Evolutionary conservation across 1,284 basidiomycete genomes (phyloP), one percentile per base, ranked within the genome.

Genomic region (Ganoderma sinense): DNA sequence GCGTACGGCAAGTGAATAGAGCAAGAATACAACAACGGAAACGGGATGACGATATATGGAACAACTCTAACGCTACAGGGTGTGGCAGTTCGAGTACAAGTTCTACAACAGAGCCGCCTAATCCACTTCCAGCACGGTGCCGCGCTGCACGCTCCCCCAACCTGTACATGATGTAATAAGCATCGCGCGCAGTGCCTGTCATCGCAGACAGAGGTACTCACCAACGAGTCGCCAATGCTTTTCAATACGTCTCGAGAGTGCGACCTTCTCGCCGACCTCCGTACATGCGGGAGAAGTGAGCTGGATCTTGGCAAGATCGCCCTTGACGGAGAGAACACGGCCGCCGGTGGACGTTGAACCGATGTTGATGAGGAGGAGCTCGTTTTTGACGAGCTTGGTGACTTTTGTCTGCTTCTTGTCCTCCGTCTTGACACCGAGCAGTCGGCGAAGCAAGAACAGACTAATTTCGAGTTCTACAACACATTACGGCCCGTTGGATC

Each of bases 391-490:
- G 62, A 99, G 88, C 82, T 98, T 99, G 66, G 94, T 87, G 36
- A 97, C 96, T 82, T 96, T 99, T 62, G 97, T 98, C 82, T 97
- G 95, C 82, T 99, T 99, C 86, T 97, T 97, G 84, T 98, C 97
- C 82, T 98, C 97, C 36, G 95, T 96, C 83, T 97, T 97, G 75
- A 99, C 98, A 82, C 97, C 97, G n/a, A 99, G 89, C 71, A 99
- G 84, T 74, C 98, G 91, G 73, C 98, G 94, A 60, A 98, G 91
- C 60, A 98, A 86, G 91, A 97, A 98, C 74, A 97, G 84, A 78
- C 91, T 94, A 81, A 97, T 97, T 82, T 97, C 96, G 63, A 97
- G 87, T 80, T 94, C 94, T 94, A 71, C 10, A 69, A 18, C 23
- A 13, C 40, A 29, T 13, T 20, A 23, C 13, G 6, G 36, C 36